Evolutionary conservation across 306 rosid genomes (phyloP), one percentile per base, ranked within the genome.

Genomic region (Castanospermum australe): DNA sequence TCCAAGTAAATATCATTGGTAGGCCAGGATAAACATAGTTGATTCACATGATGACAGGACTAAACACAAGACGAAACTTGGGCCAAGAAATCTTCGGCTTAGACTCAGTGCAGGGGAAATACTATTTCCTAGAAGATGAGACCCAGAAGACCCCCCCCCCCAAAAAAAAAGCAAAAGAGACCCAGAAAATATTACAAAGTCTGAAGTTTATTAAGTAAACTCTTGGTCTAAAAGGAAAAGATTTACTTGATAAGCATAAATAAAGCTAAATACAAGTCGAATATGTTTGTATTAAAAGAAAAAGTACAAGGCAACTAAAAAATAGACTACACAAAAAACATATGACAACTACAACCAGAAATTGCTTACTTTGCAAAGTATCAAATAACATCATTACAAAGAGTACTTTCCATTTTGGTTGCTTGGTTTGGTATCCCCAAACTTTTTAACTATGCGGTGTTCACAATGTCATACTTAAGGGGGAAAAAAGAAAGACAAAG

Each of bases 311-410:
- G 83, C 6, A 63, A 67, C 62, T 55, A 64, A 62, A 21, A 54
- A 52, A 41, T 4, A 79, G 50, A 30, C 35, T 67, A 78, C 22
- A 57, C 50, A 47, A 39, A 41, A 41, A 60, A 77, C 39, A 73
- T 20, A 75, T 68, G 38, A 60, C 67, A 70, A 41, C 79, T 64
- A 73, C 75, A 74, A 82, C 5, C 44, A 77, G 65, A 81, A 85
- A 81, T 67, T 73, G 76, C 60, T 44, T 61, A 9, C 75, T 62
- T 73, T 54, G 72, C 84, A 64, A 68, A 73, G 79, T 54, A 85
- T 67, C 72, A 66, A 76, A 45, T 22, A 79, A 71, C 71, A 81
- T 79, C 66, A 69, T 74, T 67, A 75, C 65, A 44, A 38, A 83
- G 54, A 65, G 82, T 71, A 50, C 52, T 76, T 67, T 50, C 70